Evolutionary conservation across 129 eudicot species (phyloP).

Genomic region (Lactuca sativa): DNA sequence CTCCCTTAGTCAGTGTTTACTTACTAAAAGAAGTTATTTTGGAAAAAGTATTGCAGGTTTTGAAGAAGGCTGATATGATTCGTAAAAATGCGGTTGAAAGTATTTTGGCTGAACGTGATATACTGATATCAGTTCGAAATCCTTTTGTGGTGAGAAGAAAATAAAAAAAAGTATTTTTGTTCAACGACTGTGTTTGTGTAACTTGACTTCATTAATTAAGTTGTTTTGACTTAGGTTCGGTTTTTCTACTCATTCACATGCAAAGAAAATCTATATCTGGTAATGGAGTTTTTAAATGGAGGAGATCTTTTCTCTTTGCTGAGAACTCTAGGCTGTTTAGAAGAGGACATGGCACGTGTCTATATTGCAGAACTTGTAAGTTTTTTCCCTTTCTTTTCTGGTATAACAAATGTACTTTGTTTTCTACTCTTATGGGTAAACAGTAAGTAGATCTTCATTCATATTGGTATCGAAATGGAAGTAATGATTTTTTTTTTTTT

Average conservation of each 20-base stretch:
- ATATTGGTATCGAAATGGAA: too few relatives aligned
- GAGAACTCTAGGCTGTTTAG: slow-evolving; percentile 89
- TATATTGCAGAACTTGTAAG: slow-evolving; percentile 98
- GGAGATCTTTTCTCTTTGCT: slow-evolving; percentile 96
- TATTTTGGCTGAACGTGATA: slow-evolving; percentile 93
- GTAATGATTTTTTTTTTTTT: background rate
- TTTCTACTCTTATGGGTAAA: too few relatives aligned
- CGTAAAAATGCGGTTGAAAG: slow-evolving; percentile 99
- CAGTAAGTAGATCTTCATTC: too few relatives aligned
- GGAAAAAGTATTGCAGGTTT: slow-evolving; percentile 58
- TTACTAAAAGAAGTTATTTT: slow-evolving; percentile 23
- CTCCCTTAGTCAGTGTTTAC: background rate
- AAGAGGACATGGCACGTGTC: slow-evolving; percentile 94
- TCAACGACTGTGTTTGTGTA: background rate
- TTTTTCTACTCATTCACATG: slow-evolving; percentile 98
- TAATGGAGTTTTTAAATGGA: slow-evolving; percentile 96
- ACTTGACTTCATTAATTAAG: slow-evolving; percentile 33
- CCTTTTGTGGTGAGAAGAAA: slow-evolving; percentile 93
- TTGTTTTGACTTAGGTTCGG: slow-evolving; percentile 61
- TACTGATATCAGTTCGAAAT: slow-evolving; percentile 88
- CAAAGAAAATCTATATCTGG: slow-evolving; percentile 92
- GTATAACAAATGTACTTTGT: too few relatives aligned
- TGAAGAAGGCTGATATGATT: slow-evolving; percentile 97
- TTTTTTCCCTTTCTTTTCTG: background rate
- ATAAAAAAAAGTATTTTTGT: background rate